Percentiles rank a stretch among this genome's conserved stretches.
phyloP scores from a whole-genome alignment of 306 rosid species.

The Albizia julibrissin region DNA sequence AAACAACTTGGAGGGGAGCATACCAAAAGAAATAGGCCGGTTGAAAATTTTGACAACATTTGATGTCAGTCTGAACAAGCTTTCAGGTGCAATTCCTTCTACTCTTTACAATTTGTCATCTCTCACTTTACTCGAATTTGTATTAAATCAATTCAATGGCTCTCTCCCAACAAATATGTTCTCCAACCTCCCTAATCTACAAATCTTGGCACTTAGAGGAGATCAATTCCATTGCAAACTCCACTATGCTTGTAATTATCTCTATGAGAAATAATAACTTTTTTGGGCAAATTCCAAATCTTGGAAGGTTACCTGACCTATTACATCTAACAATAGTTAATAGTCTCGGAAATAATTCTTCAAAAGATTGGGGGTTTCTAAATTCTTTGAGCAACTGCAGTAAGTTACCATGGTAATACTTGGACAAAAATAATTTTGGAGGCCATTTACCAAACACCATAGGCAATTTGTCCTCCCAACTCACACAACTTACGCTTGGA shows the following conservation, averaged over 20 bases:
- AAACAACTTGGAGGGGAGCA: neutral
- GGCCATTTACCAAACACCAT: neutral
- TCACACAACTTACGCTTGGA: neutral
- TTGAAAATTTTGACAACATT: neutral
- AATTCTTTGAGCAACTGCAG: neutral
- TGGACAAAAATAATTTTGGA: neutral
- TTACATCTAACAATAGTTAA: accelerated
- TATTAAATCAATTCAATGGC: neutral
- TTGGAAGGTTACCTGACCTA: neutral
- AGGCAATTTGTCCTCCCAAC: neutral
- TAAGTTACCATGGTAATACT: neutral
- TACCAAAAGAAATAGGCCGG: neutral
- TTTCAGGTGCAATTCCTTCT: neutral
- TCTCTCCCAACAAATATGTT: neutral
- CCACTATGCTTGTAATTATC: neutral
- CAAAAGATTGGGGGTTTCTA: neutral
- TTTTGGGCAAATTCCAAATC: neutral
- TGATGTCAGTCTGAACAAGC: neutral
- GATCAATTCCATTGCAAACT: neutral
- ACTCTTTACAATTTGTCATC: neutral
- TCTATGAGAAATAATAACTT: neutral
- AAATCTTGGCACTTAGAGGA: neutral
- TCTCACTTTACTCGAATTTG: neutral
- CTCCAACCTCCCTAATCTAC: neutral
- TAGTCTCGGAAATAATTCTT: neutral